phyloP scores from a whole-genome alignment of 2,329 filamentous ascomycete species.

The Beauveria medogensis region DNA sequence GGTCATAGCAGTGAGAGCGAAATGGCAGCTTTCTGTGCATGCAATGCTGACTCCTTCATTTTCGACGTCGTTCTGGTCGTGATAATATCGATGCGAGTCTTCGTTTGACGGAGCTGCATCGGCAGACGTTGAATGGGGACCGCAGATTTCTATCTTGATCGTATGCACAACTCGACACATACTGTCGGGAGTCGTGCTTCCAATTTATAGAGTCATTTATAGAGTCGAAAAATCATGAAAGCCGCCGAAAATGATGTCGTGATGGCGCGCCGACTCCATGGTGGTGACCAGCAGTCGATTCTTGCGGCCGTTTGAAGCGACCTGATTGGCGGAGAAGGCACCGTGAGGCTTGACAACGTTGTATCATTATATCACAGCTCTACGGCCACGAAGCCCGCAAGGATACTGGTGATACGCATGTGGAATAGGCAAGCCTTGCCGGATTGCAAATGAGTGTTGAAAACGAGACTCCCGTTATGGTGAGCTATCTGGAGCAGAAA shows the following conservation, averaged over 20 bases:
- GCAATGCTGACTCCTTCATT: not conserved
- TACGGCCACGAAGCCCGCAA: not conserved
- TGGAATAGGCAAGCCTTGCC: not conserved
- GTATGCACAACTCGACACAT: not conserved
- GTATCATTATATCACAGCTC: not conserved
- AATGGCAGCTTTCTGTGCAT: not conserved
- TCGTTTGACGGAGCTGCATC: not conserved
- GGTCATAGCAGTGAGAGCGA: not conserved
- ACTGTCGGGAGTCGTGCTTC: not conserved
- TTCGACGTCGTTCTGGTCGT: not conserved
- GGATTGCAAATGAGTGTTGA: not conserved
- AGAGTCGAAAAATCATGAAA: not conserved
- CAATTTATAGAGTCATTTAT: not conserved
- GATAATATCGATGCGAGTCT: not conserved
- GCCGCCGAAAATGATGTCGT: not conserved
- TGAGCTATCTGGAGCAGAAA: not conserved
- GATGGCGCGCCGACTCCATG: slow-evolving; percentile 1
- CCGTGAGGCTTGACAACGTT: not conserved
- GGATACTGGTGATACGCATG: not conserved
- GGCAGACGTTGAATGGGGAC: not conserved
- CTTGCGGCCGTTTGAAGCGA: not conserved
- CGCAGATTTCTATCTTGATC: not conserved
- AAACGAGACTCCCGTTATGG: not conserved
- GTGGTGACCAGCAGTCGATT: not conserved
- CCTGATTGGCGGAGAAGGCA: not conserved